Evolutionary conservation across 1,139 yeast species (phyloP).

Genomic region (Scheffersomyces stambukii): DNA sequence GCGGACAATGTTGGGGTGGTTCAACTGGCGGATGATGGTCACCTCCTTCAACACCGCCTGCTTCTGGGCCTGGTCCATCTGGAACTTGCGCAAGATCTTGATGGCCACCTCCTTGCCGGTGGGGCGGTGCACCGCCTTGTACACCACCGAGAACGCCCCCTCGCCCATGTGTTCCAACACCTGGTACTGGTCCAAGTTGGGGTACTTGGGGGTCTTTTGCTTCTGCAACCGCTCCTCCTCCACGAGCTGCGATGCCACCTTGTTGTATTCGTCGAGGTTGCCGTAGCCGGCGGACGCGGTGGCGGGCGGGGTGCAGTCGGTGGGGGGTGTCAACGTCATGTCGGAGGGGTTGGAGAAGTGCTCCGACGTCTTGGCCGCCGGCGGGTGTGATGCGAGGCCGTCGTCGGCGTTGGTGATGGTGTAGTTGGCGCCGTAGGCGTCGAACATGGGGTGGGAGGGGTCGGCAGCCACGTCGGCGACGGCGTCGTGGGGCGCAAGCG

Average conservation of each 20-base stretch:
- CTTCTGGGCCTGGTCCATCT: constrained; percentile 51
- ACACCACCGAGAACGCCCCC: constrained; percentile 90
- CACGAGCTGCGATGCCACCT: constrained; percentile 57
- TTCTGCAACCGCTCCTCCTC: constrained; percentile 51
- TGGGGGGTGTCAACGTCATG: no score
- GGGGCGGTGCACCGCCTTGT: constrained; percentile 55
- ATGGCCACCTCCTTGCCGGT: constrained; percentile 63
- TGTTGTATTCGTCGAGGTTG: constrained; percentile 28
- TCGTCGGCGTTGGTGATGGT: constrained; percentile 3
- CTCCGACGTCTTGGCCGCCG: constrained; percentile 3
- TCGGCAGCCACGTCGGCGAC: constrained; percentile 2
- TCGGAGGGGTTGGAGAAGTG: constrained; percentile 6
- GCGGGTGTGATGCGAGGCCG: constrained; percentile 3
- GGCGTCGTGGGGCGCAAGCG: constrained; percentile 1
- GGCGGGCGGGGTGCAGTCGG: constrained; percentile 6
- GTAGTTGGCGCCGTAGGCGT: constrained; percentile 3
- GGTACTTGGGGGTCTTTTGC: constrained; percentile 38
- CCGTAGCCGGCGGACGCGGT: constrained; percentile 7
- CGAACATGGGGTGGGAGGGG: not conserved
- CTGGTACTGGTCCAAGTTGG: constrained; percentile 45
- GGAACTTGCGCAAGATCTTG: constrained; percentile 51
- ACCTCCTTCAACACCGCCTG: constrained; percentile 56
- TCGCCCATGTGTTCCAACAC: constrained; percentile 74
- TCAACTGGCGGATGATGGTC: constrained; percentile 52
- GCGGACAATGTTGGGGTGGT: constrained; percentile 47